Percentiles rank a stretch among this genome's conserved stretches.
phyloP scores from a whole-genome alignment of 2,329 filamentous ascomycete species.

The Ustulina deusta region DNA sequence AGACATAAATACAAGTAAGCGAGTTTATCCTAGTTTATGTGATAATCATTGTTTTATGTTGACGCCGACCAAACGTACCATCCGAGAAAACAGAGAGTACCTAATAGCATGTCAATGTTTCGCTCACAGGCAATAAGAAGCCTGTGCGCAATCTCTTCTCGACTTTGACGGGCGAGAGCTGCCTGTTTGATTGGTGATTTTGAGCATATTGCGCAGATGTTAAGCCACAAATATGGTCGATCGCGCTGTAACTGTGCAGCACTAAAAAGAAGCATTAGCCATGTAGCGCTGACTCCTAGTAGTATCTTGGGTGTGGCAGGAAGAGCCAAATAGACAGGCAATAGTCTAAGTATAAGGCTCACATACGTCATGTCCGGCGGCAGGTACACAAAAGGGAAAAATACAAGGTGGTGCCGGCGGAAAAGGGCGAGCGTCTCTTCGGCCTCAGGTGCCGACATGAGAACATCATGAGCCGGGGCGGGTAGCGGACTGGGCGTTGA shows the following conservation, averaged over 20 bases:
- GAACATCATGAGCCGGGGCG: conserved; percentile 27
- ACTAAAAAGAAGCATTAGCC: conserved; percentile 39
- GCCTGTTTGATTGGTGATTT: conserved; percentile 57
- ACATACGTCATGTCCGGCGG: conserved; percentile 41
- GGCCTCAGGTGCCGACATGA: conserved; percentile 42
- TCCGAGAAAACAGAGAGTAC: conserved; percentile 59
- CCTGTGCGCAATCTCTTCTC: conserved; percentile 59
- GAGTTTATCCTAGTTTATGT: neutral
- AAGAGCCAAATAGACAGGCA: neutral
- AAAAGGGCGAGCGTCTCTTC: conserved; percentile 47
- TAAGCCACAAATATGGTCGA: conserved; percentile 62
- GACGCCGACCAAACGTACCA: conserved; percentile 55
- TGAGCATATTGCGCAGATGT: conserved; percentile 61
- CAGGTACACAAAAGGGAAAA: conserved; percentile 50
- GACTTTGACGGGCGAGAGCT: conserved; percentile 56
- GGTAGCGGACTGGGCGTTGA: conserved; percentile 39
- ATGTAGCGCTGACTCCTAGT: neutral
- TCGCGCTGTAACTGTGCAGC: conserved; percentile 43
- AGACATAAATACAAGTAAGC: conserved; percentile 16
- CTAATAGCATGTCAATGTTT: conserved; percentile 64
- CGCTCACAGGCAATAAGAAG: conserved; percentile 63
- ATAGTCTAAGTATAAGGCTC: neutral
- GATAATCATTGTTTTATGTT: neutral
- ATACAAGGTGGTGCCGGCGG: conserved; percentile 42
- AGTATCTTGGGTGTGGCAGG: too few species aligned